Base-by-base conservation (phyloP, 495 filamentous ascomycete genomes). In the Thermochaetoides thermophila region DNA sequence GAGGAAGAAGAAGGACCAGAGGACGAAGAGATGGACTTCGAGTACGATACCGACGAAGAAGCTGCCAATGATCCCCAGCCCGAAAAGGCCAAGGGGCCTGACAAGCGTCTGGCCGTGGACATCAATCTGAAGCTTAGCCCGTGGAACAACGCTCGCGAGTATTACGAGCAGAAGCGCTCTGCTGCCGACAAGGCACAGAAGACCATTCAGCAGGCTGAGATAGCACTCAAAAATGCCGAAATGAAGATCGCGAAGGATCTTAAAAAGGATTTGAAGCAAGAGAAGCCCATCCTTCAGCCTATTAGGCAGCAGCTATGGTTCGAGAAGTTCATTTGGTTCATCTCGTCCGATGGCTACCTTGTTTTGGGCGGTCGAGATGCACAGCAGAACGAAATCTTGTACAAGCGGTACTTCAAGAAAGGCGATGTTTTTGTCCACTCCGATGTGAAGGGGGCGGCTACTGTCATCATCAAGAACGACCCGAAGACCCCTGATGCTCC, bases 261-360 rank as follows among this genome's bases (percentile, higher is more conserved):
- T 5, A 89, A 81, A 57, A 81, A 81, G 43, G 76, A 73, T 0
- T 56, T 97, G 30, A 91, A 91, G 55, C 80, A 87, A 44, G 89
- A 97, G 53, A 97, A 96, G 49, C 74, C 83, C 16, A 56, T 92
- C 12, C 62, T 96, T 2, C 78, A 84, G 32, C 84, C 79, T 10
- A 74, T 92, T 9, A 64, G 89, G 24, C 78, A 74, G 40, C 75
- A 73, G 30, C 68, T 84, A 43, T 97, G 89, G 86, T 95, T 96
- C 46, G 89, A 97, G 45, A 97, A 96, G 49, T 97, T 92, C 43
- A 53, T 71, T 11, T 95, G 80, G 61, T 97, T 97, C 61, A 73
- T 96, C 39, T 93, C 84, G 1, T 93, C 87, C 0, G 89, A 97
- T 44, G 87, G 89, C 6, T 94, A 96, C 48, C 69, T 97, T 4